These are phyloP conservation scores for Erigeron canadensis DNA, from an alignment of 129 eudicot genomes.

Conservation along the genomic window DNA sequence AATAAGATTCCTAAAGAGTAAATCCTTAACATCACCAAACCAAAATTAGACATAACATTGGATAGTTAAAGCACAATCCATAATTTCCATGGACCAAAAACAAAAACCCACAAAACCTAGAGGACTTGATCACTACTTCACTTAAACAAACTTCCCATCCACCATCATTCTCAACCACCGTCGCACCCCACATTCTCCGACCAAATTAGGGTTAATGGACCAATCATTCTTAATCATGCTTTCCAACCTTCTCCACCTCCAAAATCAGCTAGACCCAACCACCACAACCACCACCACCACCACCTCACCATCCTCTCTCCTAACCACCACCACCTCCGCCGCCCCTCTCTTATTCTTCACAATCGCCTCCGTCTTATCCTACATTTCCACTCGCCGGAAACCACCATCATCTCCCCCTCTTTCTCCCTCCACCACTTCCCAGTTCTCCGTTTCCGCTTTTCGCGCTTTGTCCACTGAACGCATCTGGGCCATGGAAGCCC, in stretches of 20 bases:
- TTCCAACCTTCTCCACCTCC: conserved; percentile 85
- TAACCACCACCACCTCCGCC: conserved; percentile 69
- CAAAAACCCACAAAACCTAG: background rate
- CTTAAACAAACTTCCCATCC: conserved; percentile 1
- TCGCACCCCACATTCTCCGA: conserved; percentile 18
- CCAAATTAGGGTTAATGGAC: conserved; percentile 58
- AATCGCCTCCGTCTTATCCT: conserved; percentile 87
- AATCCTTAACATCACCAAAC: too few relatives aligned
- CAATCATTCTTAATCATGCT: conserved; percentile 77
- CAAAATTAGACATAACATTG: background rate
- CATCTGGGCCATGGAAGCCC: conserved; percentile 87
- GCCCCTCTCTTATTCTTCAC: conserved; percentile 92
- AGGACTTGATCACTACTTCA: background rate
- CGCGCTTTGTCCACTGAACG: conserved; percentile 88
- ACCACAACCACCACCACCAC: conserved; percentile 56
- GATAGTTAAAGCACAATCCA: background rate
- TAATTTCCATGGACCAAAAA: background rate
- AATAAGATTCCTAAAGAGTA: too few relatives aligned
- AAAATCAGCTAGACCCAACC: conserved; percentile 84
- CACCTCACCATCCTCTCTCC: conserved; percentile 53
- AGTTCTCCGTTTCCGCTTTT: conserved; percentile 78
- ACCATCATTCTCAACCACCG: background rate
- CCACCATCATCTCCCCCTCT: conserved; percentile 34
- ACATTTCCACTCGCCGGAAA: conserved; percentile 49
- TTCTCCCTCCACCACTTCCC: conserved; percentile 45